Base-by-base conservation (phyloP, 805 yeast genomes). In the Kodamaea hsintzibuensis region DNA sequence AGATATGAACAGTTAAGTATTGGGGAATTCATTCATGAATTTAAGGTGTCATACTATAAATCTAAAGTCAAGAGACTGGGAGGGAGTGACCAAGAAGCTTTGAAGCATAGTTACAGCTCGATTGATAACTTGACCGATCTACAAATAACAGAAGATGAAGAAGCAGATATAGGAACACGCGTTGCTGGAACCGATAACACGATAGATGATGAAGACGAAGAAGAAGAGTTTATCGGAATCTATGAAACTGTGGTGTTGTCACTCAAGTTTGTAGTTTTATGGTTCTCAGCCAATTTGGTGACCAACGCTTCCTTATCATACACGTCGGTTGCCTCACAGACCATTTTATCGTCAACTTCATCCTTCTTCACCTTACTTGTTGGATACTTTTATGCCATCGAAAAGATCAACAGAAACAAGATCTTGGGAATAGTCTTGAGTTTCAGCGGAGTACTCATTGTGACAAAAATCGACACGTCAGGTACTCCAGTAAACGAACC, bases 321-420 rank as follows among this genome's bases (percentile, higher is more conserved):
- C 69, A 95, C 99, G 0, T 85, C 92, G 10, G 99, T 95, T 17
- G 96, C 96, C 1, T 87, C 95, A 12, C 98, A 96, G 63, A 95
- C 98, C 2, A 93, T 95, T 19, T 72, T 95, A 40, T 88, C 97
- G 14, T 88, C 97, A 38, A 92, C 98, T 0, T 87, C 96, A 4
- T 89, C 97, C 7, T 91, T 95, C 66, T 95, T 95, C 81, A 95
- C 99, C 0, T 78, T 95, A 40, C 61, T 92, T 1, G 80, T 93
- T 7, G 98, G 98, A 1, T 82, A 85, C 51, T 58, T 88, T 22
- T 85, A 84, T 54, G 76, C 85, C 30, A 82, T 91, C 1, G 98
- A 93, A 68, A 71, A 69, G 25, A 81, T 93, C 63, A 87, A 83
- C 61, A 63, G 67, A 14, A 74, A 80, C 47, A 95, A 93, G 65